These are phyloP conservation scores for Teunomyces gatunensis DNA, from an alignment of 805 yeast species.

Conservation along the genomic window DNA sequence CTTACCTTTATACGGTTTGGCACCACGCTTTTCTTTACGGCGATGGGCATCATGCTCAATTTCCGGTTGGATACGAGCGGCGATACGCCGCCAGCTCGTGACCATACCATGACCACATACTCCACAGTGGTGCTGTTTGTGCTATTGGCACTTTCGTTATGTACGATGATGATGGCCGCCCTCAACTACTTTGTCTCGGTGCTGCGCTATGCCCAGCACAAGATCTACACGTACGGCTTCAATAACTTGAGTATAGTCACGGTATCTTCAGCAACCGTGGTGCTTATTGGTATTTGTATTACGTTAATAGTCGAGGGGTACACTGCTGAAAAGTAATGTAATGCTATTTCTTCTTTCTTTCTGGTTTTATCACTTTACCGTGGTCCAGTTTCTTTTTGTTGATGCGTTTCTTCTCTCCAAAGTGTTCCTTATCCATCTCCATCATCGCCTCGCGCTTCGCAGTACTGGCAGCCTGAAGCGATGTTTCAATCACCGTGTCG, in stretches of 20 bases:
- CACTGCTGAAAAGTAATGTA: slow-evolving; percentile 1
- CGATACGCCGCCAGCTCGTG: not conserved
- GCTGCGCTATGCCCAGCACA: slow-evolving; percentile 40
- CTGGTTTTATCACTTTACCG: slow-evolving; percentile 5
- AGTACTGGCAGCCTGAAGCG: slow-evolving; percentile 64
- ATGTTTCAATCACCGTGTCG: slow-evolving; percentile 68
- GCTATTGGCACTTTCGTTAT: slow-evolving; percentile 37
- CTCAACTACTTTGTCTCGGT: slow-evolving; percentile 44
- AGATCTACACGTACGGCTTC: slow-evolving; percentile 38
- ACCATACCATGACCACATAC: slow-evolving; percentile 11
- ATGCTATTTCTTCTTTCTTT: slow-evolving; percentile 1
- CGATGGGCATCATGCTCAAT: slow-evolving; percentile 46
- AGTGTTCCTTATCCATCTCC: slow-evolving; percentile 90
- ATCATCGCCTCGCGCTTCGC: slow-evolving; percentile 89
- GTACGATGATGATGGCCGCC: slow-evolving; percentile 36
- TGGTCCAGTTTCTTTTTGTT: slow-evolving; percentile 41
- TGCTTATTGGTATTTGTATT: slow-evolving; percentile 35
- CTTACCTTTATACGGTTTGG: slow-evolving; percentile 49
- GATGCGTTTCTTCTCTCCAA: slow-evolving; percentile 68
- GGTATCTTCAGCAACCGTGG: slow-evolving; percentile 32
- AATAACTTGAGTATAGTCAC: slow-evolving; percentile 29
- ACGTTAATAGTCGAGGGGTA: slow-evolving; percentile 14
- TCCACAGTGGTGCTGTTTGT: slow-evolving; percentile 33
- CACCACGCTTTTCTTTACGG: slow-evolving; percentile 42
- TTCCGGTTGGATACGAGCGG: slow-evolving; percentile 38